phyloP scores from a whole-genome alignment of 441 rosid species.

The Sinapis alba region DNA sequence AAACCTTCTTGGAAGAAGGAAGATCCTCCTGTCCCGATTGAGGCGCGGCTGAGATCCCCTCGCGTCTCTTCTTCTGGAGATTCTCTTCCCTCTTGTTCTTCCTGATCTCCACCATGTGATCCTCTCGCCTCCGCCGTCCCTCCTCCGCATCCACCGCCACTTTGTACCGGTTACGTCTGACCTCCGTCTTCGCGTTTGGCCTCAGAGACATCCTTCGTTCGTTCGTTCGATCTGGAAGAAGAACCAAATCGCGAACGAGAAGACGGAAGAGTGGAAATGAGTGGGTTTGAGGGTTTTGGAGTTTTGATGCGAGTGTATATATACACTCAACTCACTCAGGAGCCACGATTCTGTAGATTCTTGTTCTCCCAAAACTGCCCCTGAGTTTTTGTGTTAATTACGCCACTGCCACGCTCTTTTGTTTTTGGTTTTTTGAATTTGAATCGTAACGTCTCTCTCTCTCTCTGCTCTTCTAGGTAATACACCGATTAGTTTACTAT shows the following conservation, averaged over 20 bases:
- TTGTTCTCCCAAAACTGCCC: background rate
- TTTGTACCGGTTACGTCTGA: constrained; percentile 57
- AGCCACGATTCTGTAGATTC: background rate
- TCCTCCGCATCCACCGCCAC: constrained; percentile 67
- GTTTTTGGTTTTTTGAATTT: constrained; percentile 18
- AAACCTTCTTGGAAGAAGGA: constrained; percentile 14
- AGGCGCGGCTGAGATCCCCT: constrained; percentile 36
- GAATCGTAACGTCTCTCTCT: constrained; percentile 37
- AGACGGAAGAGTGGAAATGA: background rate
- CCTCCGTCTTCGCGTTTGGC: constrained; percentile 64
- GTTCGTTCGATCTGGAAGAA: no score
- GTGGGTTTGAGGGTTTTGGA: constrained; percentile 23
- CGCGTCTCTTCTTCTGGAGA: constrained; percentile 57
- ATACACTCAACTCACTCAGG: constrained; percentile 3
- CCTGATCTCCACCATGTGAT: constrained; percentile 65
- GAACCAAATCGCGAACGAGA: background rate
- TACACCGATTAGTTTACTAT: constrained; percentile 11
- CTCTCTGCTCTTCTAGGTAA: constrained; percentile 26
- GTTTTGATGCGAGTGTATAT: constrained; percentile 16
- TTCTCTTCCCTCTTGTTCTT: constrained; percentile 58
- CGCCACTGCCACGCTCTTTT: background rate
- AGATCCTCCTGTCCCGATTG: constrained; percentile 20
- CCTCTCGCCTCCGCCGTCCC: constrained; percentile 63
- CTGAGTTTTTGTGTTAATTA: background rate
- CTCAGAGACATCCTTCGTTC: no score